phyloP scores from a whole-genome alignment of 257 asterid species.

The Henckelia pumila region DNA sequence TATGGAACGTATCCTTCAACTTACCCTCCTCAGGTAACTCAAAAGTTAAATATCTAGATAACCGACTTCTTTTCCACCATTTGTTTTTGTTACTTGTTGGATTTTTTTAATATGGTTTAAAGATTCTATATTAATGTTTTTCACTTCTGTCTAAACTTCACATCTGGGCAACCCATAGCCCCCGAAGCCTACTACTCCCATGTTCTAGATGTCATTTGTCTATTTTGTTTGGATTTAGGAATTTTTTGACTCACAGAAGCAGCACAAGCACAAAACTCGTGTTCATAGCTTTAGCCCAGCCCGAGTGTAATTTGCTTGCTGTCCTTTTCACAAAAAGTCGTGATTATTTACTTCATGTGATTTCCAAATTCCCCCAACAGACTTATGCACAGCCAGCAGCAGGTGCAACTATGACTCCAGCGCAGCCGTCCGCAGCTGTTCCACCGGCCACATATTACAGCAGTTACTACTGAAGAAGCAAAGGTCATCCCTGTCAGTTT shows the following conservation, averaged over 20 bases:
- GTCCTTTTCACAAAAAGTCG: background rate
- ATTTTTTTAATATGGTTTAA: background rate
- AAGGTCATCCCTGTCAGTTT: constrained; percentile 25
- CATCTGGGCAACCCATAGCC: background rate
- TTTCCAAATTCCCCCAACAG: constrained; percentile 43
- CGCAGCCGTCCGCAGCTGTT: constrained; percentile 53
- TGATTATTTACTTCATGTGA: background rate
- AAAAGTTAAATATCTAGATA: background rate
- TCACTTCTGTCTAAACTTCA: background rate
- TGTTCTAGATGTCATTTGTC: background rate
- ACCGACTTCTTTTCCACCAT: background rate
- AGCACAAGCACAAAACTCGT: background rate
- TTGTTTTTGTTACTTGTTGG: background rate
- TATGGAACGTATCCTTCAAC: constrained; percentile 83
- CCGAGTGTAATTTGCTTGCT: background rate
- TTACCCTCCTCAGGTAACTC: constrained; percentile 69
- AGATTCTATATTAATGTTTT: background rate
- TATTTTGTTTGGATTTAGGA: background rate
- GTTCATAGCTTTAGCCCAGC: background rate
- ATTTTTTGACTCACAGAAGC: background rate
- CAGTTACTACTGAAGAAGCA: constrained; percentile 55
- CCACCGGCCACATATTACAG: constrained; percentile 60
- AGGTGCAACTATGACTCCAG: constrained; percentile 53
- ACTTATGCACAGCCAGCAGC: constrained; percentile 62
- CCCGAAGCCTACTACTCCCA: background rate